Evolutionary conservation across 805 yeast species (phyloP), one percentile per base, ranked within the genome.

Genomic region (Millerozyma miso): DNA sequence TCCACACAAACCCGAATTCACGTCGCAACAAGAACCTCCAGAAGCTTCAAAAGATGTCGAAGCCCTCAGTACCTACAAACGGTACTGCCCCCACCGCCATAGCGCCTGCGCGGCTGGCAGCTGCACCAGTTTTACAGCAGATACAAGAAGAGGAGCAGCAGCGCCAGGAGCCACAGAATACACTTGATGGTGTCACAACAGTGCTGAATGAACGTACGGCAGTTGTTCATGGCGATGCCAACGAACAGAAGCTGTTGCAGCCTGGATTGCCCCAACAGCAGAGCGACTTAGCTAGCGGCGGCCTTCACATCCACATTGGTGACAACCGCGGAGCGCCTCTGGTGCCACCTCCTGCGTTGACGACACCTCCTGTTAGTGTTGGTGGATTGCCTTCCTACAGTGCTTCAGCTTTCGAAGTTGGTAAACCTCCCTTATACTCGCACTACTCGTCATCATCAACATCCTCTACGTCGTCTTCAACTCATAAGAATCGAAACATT

Each of bases 1-100:
- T 83, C 44, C 90, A 85, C 59, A 79, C 81, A 18, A 83, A 83
- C 51, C 86, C 88, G 14, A 79, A 80, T 42, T 78, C 85, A 23
- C 57, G 82, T 43, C 74, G 83, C 58, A 80, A 84, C 54, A 77
- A 80, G 58, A 74, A 65, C 38, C 45, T 59, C 37, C 47, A 35
- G 31, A 58, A 55, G 37, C 37, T 39, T 31, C 33, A 26, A 19
- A 32, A 32, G 34, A 15, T 15, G 5, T 23, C 29, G 29, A 23
- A 23, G 29, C 29, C 6, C 10, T 10, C 6, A 10, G 29, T 6
- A 7, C 29, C 37, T 15, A 7, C 35, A 35, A 31, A 37, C 17
- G 31, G 29, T 10, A 39, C 13, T 13, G 4, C 29, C 38, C 29
- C 38, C 38, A 19, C 38, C 17, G 15, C 14, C n/a, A 12, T 4